Evolutionary conservation across 2,329 filamentous ascomycete species (phyloP), one percentile per base, ranked within the genome.

Genomic region (Trichocomaceae sp.): DNA sequence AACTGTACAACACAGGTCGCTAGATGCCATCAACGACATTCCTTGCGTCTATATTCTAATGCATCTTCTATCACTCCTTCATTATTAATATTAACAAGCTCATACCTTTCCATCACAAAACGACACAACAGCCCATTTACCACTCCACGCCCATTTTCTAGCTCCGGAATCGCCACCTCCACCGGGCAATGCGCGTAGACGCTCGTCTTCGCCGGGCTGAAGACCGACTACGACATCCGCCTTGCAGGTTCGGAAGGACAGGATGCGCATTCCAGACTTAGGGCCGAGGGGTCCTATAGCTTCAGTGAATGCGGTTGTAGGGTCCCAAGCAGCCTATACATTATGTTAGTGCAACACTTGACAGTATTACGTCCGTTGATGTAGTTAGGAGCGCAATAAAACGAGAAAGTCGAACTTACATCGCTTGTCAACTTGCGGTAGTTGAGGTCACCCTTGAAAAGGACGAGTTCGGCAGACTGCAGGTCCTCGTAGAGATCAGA

Each of bases 391-490:
- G n/a, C n/a, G n/a, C n/a, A n/a, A n/a, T n/a, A 26, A 26, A 26
- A 26, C 4, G 7, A 26, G 23, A 31, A 42, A 23, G 39, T 33
- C n/a, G 2, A 19, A 77, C 86, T 76, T 75, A 92, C 90, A 77
- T 99, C 93, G 48, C 83, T 87, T 29, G 87, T 90, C 61, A 99
- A 72, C 72, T 99, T 99, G 58, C 93, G 80, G 72, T 97, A 99
- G 75, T 99, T 99, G 62, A 99, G 70, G 68, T 99, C 93, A 2
- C 93, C 93, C 77, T 99, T 99, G 78, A 97, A 97, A 54, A 99
- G 84, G 12, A 96, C 89, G 17, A 99, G 77, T 69, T 96, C 88
- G 61, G 87, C 88, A 58, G 83, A 75, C 75, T 90, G 86, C 54
- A 99, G 73, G 66, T 97, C 92, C 6, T 88, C 80, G 51, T 83